Percentiles rank a stretch among this genome's conserved stretches.
phyloP scores from a whole-genome alignment of 2,329 filamentous ascomycete genomes.

The Monosporascus sp. region DNA sequence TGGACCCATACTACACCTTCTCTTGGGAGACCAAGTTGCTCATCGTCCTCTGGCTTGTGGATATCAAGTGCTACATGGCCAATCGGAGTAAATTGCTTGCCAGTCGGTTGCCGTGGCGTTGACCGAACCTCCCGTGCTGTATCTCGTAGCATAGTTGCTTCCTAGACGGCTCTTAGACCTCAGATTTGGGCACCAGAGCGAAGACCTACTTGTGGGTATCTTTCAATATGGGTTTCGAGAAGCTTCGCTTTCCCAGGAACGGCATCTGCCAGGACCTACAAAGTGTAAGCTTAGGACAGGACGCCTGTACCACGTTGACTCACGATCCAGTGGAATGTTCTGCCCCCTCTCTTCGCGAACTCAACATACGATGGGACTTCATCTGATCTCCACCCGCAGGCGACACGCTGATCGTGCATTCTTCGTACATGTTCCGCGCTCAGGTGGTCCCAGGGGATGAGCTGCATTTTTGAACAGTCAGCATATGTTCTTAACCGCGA shows the following conservation, averaged over 20 bases:
- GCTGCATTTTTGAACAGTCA: conserved; percentile 7
- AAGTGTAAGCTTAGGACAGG: conserved; percentile 1
- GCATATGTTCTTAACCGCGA: conserved; percentile 6
- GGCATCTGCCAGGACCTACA: conserved; percentile 26
- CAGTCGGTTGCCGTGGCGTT: conserved; percentile 23
- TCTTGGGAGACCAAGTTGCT: conserved; percentile 23
- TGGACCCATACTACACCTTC: conserved; percentile 32
- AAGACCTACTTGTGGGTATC: conserved; percentile 24
- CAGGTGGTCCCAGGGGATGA: conserved; percentile 39
- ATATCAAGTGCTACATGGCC: conserved; percentile 35
- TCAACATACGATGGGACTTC: conserved; percentile 30
- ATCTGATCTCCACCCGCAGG: conserved; percentile 39
- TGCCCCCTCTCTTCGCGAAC: conserved; percentile 28
- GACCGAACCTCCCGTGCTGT: conserved; percentile 25
- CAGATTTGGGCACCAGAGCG: not conserved
- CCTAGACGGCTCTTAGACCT: conserved; percentile 16
- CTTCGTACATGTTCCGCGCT: conserved; percentile 34
- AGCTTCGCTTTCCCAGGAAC: conserved; percentile 22
- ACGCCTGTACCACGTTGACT: conserved; percentile 1
- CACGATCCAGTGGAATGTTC: conserved; percentile 35
- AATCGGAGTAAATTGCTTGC: conserved; percentile 29
- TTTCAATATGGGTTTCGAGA: conserved; percentile 24
- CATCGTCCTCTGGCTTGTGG: conserved; percentile 24
- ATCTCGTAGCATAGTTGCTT: conserved; percentile 28
- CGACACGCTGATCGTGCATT: conserved; percentile 37